Evolutionary conservation across 257 asterid species (phyloP).

Genomic region (Henckelia pumila): DNA sequence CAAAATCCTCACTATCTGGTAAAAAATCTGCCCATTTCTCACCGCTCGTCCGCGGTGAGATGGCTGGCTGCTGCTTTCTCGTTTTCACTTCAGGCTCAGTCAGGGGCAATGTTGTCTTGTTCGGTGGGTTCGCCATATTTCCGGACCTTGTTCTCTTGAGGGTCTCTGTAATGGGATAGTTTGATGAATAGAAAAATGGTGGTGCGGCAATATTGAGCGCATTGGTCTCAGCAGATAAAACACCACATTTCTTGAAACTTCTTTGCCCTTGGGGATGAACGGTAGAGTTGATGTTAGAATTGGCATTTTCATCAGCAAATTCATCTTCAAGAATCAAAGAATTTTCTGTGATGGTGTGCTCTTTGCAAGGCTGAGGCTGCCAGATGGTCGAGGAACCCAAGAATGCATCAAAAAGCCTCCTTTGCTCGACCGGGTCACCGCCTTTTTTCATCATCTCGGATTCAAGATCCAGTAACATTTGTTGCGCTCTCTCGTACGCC

Average conservation of each 20-base stretch:
- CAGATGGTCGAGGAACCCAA: slow-evolving; percentile 87
- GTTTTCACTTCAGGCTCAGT: slow-evolving; percentile 40
- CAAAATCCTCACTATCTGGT: slow-evolving; percentile 78
- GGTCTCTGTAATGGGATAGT: slow-evolving; percentile 34
- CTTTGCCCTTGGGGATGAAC: slow-evolving; percentile 30
- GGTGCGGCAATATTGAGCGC: slow-evolving; percentile 66
- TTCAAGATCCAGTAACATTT: slow-evolving; percentile 87
- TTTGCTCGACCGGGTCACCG: slow-evolving; percentile 65
- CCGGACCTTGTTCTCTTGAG: slow-evolving; percentile 78
- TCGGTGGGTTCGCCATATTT: slow-evolving; percentile 30
- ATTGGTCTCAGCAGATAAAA: slow-evolving; percentile 29
- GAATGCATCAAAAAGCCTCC: slow-evolving; percentile 73
- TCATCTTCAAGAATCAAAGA: slow-evolving; percentile 26
- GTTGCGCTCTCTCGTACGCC: slow-evolving; percentile 96
- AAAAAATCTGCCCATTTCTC: slow-evolving; percentile 54
- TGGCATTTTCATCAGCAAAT: slow-evolving; percentile 67
- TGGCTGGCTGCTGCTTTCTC: slow-evolving; percentile 32
- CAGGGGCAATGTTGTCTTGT: slow-evolving; percentile 16
- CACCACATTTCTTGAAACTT: slow-evolving; percentile 14
- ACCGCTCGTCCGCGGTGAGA: slow-evolving; percentile 32
- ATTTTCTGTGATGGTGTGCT: slow-evolving; percentile 25
- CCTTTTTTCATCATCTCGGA: slow-evolving; percentile 66
- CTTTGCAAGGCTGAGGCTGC: slow-evolving; percentile 98
- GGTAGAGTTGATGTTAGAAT: slow-evolving; percentile 31
- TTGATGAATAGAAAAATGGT: slow-evolving; percentile 58